Evolutionary conservation across 2,329 filamentous ascomycete genomes (phyloP).

Genomic region (Gyromitra esculenta): DNA sequence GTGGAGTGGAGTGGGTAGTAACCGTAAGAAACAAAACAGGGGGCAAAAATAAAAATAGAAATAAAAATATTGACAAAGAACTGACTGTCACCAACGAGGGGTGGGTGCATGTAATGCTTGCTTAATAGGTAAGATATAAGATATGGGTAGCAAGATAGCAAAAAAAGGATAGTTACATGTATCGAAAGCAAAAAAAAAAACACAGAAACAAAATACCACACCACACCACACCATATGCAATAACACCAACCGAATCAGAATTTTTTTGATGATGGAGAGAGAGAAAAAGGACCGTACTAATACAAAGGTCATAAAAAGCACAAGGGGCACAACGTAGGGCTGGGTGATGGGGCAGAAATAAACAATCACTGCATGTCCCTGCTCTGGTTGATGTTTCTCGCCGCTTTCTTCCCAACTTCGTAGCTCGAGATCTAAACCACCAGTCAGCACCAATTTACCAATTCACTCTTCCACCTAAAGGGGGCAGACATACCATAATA

Average conservation of each 20-base stretch:
- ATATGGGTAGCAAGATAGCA: background rate
- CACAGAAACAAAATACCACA: background rate
- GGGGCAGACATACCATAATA: slow-evolving; percentile 84
- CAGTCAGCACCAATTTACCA: background rate
- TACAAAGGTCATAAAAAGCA: background rate
- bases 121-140: no score
- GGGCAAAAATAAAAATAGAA: no score
- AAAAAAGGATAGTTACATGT: background rate
- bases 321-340: no score
- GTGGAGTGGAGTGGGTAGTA: no score
- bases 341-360: background rate
- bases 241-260: background rate
- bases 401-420: slow-evolving; percentile 91
- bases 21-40: no score
- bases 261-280: background rate
- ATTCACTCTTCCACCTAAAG: background rate
- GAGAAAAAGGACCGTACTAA: background rate
- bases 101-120: no score
- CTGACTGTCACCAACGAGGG: no score
- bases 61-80: no score
- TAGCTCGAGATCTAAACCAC: slow-evolving; percentile 69
- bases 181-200: background rate
- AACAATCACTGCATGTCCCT: slow-evolving; percentile 51
- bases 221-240: background rate
- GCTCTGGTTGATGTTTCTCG: slow-evolving; percentile 76